phyloP scores from a whole-genome alignment of 352 stramenopile genomes.

The Phytophthora boehmeriae region DNA sequence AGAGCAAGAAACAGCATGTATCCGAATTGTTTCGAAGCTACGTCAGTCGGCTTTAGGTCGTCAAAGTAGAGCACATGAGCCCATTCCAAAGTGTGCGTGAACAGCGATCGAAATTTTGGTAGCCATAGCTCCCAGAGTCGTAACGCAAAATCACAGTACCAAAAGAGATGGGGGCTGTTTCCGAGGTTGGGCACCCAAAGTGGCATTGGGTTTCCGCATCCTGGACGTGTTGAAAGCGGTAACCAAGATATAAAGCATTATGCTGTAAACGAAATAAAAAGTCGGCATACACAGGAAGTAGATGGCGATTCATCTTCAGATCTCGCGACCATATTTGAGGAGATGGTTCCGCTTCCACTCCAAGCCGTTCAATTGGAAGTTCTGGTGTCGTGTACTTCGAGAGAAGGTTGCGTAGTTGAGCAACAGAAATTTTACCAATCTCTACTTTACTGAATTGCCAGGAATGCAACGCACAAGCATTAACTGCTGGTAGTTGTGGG shows the following conservation, averaged over 20 bases:
- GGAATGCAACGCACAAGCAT: too few species aligned
- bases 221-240: neutral
- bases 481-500: too few species aligned
- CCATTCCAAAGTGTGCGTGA: constrained; percentile 3
- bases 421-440: too few species aligned
- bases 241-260: constrained; percentile 5
- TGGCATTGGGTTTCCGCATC: neutral
- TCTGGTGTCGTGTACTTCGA: too few species aligned
- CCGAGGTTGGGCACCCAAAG: neutral
- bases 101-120: neutral
- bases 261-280: constrained; percentile 8
- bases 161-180: constrained; percentile 7
- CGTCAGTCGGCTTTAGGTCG: neutral
- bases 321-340: neutral
- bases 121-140: constrained; percentile 5
- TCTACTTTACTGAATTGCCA: too few species aligned
- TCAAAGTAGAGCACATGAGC: neutral
- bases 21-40: neutral
- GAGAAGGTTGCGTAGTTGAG: too few species aligned
- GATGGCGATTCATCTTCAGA: neutral
- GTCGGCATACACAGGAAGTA: constrained; percentile 2
- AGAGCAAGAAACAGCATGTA: constrained; percentile 4
- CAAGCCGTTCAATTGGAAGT: neutral
- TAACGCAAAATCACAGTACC: neutral
- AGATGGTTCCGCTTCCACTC: neutral